Base-by-base conservation (phyloP, 345 rosid species). In the Limnanthes douglasii region DNA sequence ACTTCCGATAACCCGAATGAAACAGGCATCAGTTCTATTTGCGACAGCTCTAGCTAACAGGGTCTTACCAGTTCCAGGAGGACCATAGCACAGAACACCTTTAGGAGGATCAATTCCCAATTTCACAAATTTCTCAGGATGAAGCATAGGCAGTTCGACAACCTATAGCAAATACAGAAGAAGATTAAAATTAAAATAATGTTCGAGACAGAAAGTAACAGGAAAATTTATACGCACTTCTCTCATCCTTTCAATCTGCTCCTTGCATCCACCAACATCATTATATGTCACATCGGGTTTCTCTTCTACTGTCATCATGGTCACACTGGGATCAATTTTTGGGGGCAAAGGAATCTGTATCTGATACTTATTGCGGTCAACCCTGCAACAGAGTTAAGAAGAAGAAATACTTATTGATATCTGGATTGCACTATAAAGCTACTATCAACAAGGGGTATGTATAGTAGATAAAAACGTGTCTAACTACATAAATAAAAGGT, bases 221-320 rank as follows among this genome's bases (percentile, higher is more conserved):
- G 34, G 16, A 41, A 24, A 36, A 21, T 14, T 17, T 15, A 22
- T 11, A 60, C 74, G 18, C 45, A 83, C 97, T 67, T 88, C 97
- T 39, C 97, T 49, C 97, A 88, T 88, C 68, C 64, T 88, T 50
- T 88, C 97, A 55, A 88, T 88, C 50, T 88, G 97, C 60, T 88
- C 97, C 60, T 88, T 88, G 48, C 97, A 88, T 33, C 97, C 93
- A 31, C 95, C 97, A 40, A 83, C 97, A 57, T 88, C 97, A 58
- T 83, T 83, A 53, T 88, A 88, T 3, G 97, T 88, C 13, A 88
- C 97, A 56, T 88, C 97, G 17, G 97, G 97, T 45, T 88, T 88
- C 61, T 88, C 97, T 65, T 88, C 97, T 4, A 83, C 97, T 0
- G 95, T 88, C 97, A 88, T 88, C 98, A 90, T 90, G 28, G 98